Evolutionary conservation across 1,284 basidiomycete species (phyloP), one percentile per base, ranked within the genome.

Genomic region (Sutorius eximius): DNA sequence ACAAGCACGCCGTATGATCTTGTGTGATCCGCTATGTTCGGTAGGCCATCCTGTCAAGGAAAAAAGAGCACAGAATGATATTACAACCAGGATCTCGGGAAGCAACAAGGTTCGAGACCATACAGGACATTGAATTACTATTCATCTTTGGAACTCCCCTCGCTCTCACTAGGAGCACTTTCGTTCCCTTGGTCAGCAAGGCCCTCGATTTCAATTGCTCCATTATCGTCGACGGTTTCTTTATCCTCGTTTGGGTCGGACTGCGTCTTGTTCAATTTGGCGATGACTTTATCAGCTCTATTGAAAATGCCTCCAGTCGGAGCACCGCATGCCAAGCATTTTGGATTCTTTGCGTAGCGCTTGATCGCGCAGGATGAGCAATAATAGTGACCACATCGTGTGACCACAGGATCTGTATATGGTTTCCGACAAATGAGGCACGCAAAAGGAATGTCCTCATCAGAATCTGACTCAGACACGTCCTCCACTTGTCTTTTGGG

Each of bases 351-450:
- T 41, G 87, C 85, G 66, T 91, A 99, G 38, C 97, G 85, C 73
- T 92, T 91, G 72, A 98, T 93, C 10, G 95, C 95, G 70, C 95
- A 97, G 18, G 88, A 82, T 52, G 91, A 92, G 75, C 95, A 98
- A 71, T 95, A 99, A 75, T 98, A 98, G 74, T 99, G 97, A 3
- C 92, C 93, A 71, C 97, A 99, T 51, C 91, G 87, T 18, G 97
- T 99, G 50, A 95, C 92, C 59, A 99, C 84, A 6, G 96, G 96
- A 65, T 98, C 93, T 5, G 88, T 93, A 73, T 96, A 99, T 49
- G 88, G 89, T 69, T 98, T 89, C 55, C 95, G 85, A 74, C 97
- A 98, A 61, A 99, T 89, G 61, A 98, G 81, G 74, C 97, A 99
- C 12, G 97, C 96, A 70, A 98, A 99, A 3, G 97, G 97, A 38